Evolutionary conservation across 1,284 basidiomycete species (phyloP), one percentile per base, ranked within the genome.

Genomic region (Ustilago bromivora): DNA sequence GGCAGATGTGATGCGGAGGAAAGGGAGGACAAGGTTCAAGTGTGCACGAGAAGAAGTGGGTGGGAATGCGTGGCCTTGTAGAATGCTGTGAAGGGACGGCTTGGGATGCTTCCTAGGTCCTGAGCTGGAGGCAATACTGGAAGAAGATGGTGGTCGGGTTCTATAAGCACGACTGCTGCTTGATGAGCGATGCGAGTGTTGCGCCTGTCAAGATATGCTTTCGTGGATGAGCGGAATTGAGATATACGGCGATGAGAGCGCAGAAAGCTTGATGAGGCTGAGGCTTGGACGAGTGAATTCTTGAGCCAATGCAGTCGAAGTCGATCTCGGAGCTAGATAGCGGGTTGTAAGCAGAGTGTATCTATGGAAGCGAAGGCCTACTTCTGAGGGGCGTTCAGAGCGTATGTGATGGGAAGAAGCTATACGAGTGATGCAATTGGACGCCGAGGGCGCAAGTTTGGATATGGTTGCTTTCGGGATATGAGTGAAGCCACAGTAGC

Each of bases 11-110:
- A 15, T 46, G n/a, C 19, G 11, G n/a, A 19, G 43, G 31, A 52
- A 6, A 13, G 34, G 13, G 13, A 52, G 15, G 51, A 32, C 12
- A 31, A 34, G 17, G 31, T 34, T 34, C 5, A 19, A 19, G n/a
- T 15, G 17, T 11, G 17, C 11, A 46, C n/a, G 43, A 19, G n/a
- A 46, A 19, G 8, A n/a, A 19, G n/a, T 9, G 19, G 43, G 11
- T 46, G 2, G n/a, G 43, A 15, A 41, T 41, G 1, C 10, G 40
- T 41, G 40, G 40, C 13, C 13, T 41, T 28, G n/a, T 23, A 28
- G 11, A 19, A 46, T 34, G 57, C 46, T 38, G 58, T 61, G 15
- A 52, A 57, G 23, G 15, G 58, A 57, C 53, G 32, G 58, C 46
- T 52, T 19, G 35, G 13, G 12, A 19, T n/a, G 49, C 4, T 55